A percentile compares a stretch with the other conserved stretches of the same genome.
These are phyloP conservation scores for Penicillium longicatenatum DNA, from an alignment of 495 filamentous ascomycete species.

Conservation along the genomic window DNA sequence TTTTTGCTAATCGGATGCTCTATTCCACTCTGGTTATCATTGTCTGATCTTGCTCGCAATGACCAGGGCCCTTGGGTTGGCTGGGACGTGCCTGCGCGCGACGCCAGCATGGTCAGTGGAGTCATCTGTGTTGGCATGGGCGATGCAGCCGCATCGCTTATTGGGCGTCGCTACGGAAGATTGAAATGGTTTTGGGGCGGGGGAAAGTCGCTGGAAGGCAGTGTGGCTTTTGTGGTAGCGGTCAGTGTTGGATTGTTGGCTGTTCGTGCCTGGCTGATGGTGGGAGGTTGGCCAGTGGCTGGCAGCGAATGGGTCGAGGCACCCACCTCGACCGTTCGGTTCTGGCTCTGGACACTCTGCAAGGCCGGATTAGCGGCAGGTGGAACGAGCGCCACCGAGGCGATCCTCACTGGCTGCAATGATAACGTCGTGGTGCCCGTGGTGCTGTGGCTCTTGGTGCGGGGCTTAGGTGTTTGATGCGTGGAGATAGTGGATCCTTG, in stretches of 20 bases:
- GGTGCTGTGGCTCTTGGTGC: constrained; percentile 86
- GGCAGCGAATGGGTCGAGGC: constrained; percentile 25
- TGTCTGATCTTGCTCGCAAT: constrained; percentile 62
- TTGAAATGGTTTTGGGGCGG: constrained; percentile 96
- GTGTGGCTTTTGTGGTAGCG: constrained; percentile 77
- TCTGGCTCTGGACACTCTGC: constrained; percentile 45
- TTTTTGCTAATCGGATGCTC: constrained; percentile 97
- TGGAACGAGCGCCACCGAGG: constrained; percentile 88
- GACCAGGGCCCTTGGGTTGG: constrained; percentile 57
- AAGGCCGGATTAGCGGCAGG: constrained; percentile 71
- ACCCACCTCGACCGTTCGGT: constrained; percentile 16
- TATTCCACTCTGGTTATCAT: constrained; percentile 88
- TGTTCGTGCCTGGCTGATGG: constrained; percentile 72
- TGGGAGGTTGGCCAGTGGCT: constrained; percentile 67
- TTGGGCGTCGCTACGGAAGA: constrained; percentile 83
- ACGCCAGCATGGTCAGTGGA: constrained; percentile 85
- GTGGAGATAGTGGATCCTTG: background rate
- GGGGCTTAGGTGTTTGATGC: constrained; percentile 67
- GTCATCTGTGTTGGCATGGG: constrained; percentile 94
- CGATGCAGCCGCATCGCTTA: constrained; percentile 90
- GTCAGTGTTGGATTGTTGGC: constrained; percentile 72
- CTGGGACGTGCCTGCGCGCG: constrained; percentile 71
- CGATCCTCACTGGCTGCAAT: constrained; percentile 94
- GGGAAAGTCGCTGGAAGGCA: constrained; percentile 93
- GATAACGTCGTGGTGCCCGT: constrained; percentile 99